Evolutionary conservation across 2,329 filamentous ascomycete species (phyloP), one percentile per base, ranked within the genome.

Genomic region (Neopestalotiopsis clavispora): DNA sequence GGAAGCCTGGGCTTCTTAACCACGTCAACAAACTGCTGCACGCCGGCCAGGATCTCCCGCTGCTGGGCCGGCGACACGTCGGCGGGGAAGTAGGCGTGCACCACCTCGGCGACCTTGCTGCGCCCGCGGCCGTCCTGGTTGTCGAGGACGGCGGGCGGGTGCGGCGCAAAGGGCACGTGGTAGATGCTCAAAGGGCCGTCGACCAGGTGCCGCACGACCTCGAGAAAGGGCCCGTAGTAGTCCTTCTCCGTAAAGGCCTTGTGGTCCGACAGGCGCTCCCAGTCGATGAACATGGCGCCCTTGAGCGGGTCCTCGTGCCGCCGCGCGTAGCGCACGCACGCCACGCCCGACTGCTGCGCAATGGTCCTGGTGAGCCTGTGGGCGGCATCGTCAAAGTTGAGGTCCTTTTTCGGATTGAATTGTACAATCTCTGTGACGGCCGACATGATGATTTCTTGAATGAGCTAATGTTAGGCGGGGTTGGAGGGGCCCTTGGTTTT

Each of bases 401-500:
- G 45, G 58, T 63, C 12, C 17, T 72, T 69, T 7, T 71, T 69
- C n/a, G 75, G 61, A 14, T 61, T 59, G n/a, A 74, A 6, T 28
- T 66, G 14, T 59, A 71, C 68, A 49, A 76, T 38, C 69, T 77
- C 75, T 12, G 75, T 77, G 57, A 76, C 69, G 68, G 74, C 71
- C 0, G 73, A 66, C 75, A 76, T 77, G 61, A 30, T 62, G 4
- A 5, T 59, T 69, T 45, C 20, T 52, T 49, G 23, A 28, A 28
- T 28, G 23, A 1, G 23, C 23, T 28, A 28, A 28, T 28, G 23
- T 28, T 28, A 28, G 23, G 23, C 23, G 23, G 23, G 23, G 23
- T 28, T 28, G 23, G 23, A 28, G 23, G 23, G 23, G 23, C 23
- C 23, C 23, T 28, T 28, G 23, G 23, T 28, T 28, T 28, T 28